Base-by-base conservation (phyloP, 2,329 filamentous ascomycete genomes). In the Lasiodiplodia sp. region DNA sequence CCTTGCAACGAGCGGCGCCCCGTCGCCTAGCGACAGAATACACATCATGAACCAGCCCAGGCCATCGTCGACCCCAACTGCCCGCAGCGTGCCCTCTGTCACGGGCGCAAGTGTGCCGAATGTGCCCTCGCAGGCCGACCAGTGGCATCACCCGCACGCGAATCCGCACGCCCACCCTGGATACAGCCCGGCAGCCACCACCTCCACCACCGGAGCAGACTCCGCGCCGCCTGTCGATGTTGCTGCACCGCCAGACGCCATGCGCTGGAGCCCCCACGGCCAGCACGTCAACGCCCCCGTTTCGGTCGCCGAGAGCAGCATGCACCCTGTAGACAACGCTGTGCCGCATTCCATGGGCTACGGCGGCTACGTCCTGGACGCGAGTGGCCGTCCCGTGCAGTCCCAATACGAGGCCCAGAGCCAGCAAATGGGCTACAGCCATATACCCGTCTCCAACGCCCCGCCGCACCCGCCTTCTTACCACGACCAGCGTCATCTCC, bases 11-110 rank as follows among this genome's bases (percentile, higher is more conserved):
- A 72, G 71, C 75, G 75, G 76, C 55, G 78, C 77, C 25, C 76
- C 77, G 18, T 79, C 78, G n/a, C 78, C 79, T 38, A 79, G 75
- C 70, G 78, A 80, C 69, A 74, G 79, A 52, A 73, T 80, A 56
- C 77, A 79, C 66, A 79, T 80, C 71, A 75, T 79, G 69, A 79
- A 75, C 75, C 77, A 78, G 64, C 74, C 77, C 67, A 76, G 79
- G 62, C 75, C 77, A 68, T 76, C 77, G 14, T 80, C 79, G 40
- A 79, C 78, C 18, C 75, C 77, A 49, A 79, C 77, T 23, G 74
- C 78, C n/a, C 73, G 78, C 53, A 79, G 77, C 69, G 75, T 76
- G 18, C 78, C 79, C 70, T 78, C 78, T 44, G 75, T 79, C 23
- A 73, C 78, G 25, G 78, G 78, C 63, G 77, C 79, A 10, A 65